These are phyloP conservation scores for Laetiporus sulphureus DNA, from an alignment of 1,284 basidiomycete genomes.

Conservation along the genomic window DNA sequence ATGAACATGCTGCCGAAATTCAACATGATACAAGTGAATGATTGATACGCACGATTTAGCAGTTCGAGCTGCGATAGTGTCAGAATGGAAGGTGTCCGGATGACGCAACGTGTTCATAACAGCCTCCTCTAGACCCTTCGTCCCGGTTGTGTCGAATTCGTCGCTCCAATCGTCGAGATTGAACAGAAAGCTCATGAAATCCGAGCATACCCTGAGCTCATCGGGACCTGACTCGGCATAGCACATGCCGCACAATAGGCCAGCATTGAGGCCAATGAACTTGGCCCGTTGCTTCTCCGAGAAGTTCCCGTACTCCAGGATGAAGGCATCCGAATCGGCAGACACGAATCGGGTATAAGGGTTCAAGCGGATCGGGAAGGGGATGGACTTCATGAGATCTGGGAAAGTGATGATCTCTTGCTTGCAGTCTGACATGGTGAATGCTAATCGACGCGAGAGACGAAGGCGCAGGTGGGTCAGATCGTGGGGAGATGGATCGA, in stretches of 20 bases:
- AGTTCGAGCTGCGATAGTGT: constrained; percentile 16
- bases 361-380: constrained; percentile 17
- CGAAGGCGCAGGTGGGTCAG: neutral
- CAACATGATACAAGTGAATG: neutral
- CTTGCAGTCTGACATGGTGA: too few relatives aligned
- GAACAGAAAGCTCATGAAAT: constrained; percentile 32
- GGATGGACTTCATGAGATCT: constrained; percentile 11
- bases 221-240: constrained; percentile 25
- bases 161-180: constrained; percentile 27
- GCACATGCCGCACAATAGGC: constrained; percentile 21
- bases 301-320: constrained; percentile 20
- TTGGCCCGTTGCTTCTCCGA: constrained; percentile 16
- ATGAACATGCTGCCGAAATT: constrained; percentile 1
- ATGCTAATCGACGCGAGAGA: neutral
- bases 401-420: constrained; percentile 3
- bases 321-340: constrained; percentile 18
- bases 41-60: constrained; percentile 18
- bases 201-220: constrained; percentile 24
- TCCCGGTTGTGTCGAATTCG: constrained; percentile 27
- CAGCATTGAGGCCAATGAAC: constrained; percentile 19
- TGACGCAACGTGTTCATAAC: constrained; percentile 27
- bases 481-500: too few relatives aligned
- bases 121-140: constrained; percentile 23
- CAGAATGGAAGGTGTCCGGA: constrained; percentile 14
- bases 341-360: constrained; percentile 14